Conservation (phyloP, 2,329 filamentous ascomycete genomes). For the Aureobasidium pullulans region DNA sequence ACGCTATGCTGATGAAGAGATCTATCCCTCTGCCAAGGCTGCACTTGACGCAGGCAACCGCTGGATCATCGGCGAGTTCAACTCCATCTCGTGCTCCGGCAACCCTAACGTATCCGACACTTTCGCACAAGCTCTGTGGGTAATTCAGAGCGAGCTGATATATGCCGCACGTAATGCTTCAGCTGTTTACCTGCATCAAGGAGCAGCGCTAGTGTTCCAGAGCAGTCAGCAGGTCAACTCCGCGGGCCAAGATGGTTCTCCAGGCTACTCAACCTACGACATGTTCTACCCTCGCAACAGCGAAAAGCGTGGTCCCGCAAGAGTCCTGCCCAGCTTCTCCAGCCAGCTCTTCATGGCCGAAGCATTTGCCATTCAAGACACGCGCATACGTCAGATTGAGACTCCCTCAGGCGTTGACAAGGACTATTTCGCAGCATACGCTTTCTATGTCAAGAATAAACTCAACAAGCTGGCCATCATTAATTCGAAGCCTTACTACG, state of each 20-base stretch:
- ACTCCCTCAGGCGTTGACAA: slow-evolving; percentile 18
- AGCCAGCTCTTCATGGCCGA: slow-evolving; percentile 24
- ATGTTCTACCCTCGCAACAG: slow-evolving; percentile 23
- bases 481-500: slow-evolving; percentile 24
- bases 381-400: slow-evolving; percentile 19
- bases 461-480: slow-evolving; percentile 24
- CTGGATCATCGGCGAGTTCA: slow-evolving; percentile 34
- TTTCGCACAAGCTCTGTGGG: slow-evolving; percentile 36
- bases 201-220: slow-evolving; percentile 25
- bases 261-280: slow-evolving; percentile 24
- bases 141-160: slow-evolving; percentile 31
- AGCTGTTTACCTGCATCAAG: slow-evolving; percentile 31
- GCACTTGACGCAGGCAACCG: slow-evolving; percentile 22
- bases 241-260: slow-evolving; percentile 22
- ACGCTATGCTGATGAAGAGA: slow-evolving; percentile 23
- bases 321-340: slow-evolving; percentile 23
- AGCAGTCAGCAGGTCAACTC: slow-evolving; percentile 23
- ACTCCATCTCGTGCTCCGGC: slow-evolving; percentile 35
- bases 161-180: slow-evolving; percentile 34
- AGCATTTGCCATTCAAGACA: slow-evolving; percentile 22
- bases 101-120: slow-evolving; percentile 34
- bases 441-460: slow-evolving; percentile 20
- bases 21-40: slow-evolving; percentile 23
- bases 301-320: slow-evolving; percentile 19
- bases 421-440: slow-evolving; percentile 24